A percentile compares a stretch with the other conserved stretches of the same genome.
Conservation (phyloP, 371 early-diverging fungal genomes). For the Smittium culicis region DNA sequence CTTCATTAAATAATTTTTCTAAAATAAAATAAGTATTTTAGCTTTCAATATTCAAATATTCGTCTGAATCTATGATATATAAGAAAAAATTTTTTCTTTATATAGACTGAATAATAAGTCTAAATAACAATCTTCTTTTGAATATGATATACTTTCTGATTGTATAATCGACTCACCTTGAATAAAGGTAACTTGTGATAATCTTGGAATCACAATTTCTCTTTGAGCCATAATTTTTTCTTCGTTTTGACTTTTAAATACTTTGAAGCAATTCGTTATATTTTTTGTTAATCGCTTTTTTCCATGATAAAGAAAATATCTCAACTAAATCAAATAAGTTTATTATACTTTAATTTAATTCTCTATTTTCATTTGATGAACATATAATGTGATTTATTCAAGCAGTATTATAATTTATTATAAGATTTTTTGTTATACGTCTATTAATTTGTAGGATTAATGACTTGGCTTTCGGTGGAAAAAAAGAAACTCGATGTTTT, state of each 20-base stretch:
- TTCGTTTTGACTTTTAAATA: not conserved
- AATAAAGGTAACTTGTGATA: not conserved
- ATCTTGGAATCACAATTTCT: not conserved
- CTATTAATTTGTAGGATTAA: not conserved
- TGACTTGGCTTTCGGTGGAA: not conserved
- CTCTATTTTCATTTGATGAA: not conserved
- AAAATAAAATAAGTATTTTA: not conserved
- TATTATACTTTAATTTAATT: not conserved
- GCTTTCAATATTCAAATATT: not conserved
- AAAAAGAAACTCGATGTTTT: not conserved
- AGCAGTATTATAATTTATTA: not conserved
- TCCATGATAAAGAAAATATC: not conserved
- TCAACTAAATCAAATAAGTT: not conserved
- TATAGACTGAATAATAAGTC: not conserved
- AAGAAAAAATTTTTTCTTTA: not conserved
- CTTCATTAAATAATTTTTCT: not conserved
- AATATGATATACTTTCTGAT: not conserved
- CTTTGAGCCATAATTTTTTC: not conserved
- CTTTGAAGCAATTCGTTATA: not conserved
- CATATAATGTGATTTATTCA: not conserved
- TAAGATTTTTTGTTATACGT: not conserved
- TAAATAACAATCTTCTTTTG: not conserved
- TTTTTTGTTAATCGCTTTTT: not conserved
- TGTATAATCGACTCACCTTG: not conserved
- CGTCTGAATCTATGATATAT: not conserved